Evolutionary conservation across 2,329 filamentous ascomycete genomes (phyloP).

Genomic region (Endoconidiophora laricicola): DNA sequence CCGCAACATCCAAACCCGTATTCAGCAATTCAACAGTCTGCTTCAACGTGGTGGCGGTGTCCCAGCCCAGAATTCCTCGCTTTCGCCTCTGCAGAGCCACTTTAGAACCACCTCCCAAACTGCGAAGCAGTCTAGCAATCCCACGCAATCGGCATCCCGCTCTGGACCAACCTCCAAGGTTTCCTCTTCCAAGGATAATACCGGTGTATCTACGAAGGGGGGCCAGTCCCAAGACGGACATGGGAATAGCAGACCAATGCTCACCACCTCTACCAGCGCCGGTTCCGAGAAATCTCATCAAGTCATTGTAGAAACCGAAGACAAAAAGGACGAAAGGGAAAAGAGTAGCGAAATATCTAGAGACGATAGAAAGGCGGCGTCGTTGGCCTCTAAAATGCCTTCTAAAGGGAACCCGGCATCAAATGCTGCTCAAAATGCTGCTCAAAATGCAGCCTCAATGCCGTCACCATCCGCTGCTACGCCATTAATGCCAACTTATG

Average conservation of each 20-base stretch:
- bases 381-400: constrained; percentile 7
- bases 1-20: constrained; percentile 42
- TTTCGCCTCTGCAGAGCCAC: not conserved
- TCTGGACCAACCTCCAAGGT: not conserved
- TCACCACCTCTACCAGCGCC: not conserved
- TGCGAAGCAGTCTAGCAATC: not conserved
- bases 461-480: constrained; percentile 1
- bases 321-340: not conserved
- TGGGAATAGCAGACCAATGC: constrained; percentile 3
- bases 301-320: not conserved
- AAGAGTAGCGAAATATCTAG: not conserved
- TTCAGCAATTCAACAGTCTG: constrained; percentile 49
- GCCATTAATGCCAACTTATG: no score
- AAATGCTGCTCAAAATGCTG: constrained; percentile 3
- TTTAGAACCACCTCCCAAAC: not conserved
- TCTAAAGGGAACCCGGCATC: constrained; percentile 6
- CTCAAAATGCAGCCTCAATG: not conserved
- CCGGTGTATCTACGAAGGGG: not conserved
- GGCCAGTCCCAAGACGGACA: constrained; percentile 6
- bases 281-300: not conserved
- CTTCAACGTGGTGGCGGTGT: constrained; percentile 40
- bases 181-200: constrained; percentile 4
- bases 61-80: constrained; percentile 33
- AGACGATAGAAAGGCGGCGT: not conserved
- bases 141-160: not conserved